A percentile compares a stretch with the other conserved stretches of the same genome.
Conservation (phyloP, 129 eudicot species). For the Daucus carota region DH1_v3.0 NC_030385.2:27961501-27962000, state of each 20-base stretch:
- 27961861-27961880: slow-evolving; percentile 99
- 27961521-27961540: slow-evolving; percentile 9
- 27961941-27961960: no score
- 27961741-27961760: slow-evolving; percentile 97
- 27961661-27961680: slow-evolving; percentile 1
- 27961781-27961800: no score
- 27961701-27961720: slow-evolving; percentile 85
- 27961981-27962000: no score
- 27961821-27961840: slow-evolving; percentile 46
- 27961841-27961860: slow-evolving; percentile 99
- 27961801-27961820: neutral
- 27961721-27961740: slow-evolving; percentile 82
- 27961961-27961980: no score
- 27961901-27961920: no score
- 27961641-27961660: slow-evolving; percentile 4
- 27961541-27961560: slow-evolving; percentile 98
- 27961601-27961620: slow-evolving; percentile 95
- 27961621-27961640: slow-evolving; percentile 4
- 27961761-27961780: slow-evolving; percentile 43
- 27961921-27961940: no score
- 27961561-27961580: slow-evolving; percentile 97
- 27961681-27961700: slow-evolving; percentile 12
- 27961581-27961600: slow-evolving; percentile 95
- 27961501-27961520: neutral
- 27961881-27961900: no score